A percentile compares a stretch with the other conserved stretches of the same genome.
Evolutionary conservation across 2,329 filamentous ascomycete species (phyloP).

Genomic region (Botrytis squamosa): DNA sequence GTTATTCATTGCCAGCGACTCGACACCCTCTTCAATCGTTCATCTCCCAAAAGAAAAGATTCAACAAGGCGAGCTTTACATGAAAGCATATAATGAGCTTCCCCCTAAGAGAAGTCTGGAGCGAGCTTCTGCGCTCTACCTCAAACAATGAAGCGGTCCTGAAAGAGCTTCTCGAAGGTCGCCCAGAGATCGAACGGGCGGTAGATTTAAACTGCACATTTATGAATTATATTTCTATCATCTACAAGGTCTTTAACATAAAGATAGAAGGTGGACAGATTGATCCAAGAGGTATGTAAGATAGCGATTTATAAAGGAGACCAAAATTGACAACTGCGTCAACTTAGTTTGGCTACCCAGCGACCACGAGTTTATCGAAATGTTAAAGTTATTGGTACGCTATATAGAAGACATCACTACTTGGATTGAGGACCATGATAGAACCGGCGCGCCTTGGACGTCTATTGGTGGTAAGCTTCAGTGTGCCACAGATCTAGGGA

Average conservation of each 20-base stretch:
- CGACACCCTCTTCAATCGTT: not conserved
- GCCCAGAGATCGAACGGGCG: not conserved
- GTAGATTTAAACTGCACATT: not conserved
- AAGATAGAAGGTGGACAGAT: constrained; percentile 6
- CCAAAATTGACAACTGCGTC: not conserved
- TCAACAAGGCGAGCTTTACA: not conserved
- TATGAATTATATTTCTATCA: constrained; percentile 10
- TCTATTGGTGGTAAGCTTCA: not conserved
- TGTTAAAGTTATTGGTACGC: not conserved
- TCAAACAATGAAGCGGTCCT: not conserved
- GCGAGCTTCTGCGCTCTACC: constrained; percentile 5
- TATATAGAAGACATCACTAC: constrained; percentile 1
- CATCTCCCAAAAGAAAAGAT: not conserved
- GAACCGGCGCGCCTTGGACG: not conserved
- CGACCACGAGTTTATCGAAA: constrained; percentile 11
- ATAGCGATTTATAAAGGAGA: not conserved
- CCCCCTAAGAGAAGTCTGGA: not conserved
- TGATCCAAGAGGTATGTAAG: constrained; percentile 6
- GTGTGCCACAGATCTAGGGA: not conserved
- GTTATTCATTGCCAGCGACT: not conserved
- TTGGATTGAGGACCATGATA: constrained; percentile 11
- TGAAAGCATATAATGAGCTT: not conserved
- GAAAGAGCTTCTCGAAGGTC: not conserved
- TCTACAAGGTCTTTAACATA: not conserved
- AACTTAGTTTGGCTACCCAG: not conserved